Base-by-base conservation (phyloP, 345 rosid genomes). In the Heritiera fomes region DNA sequence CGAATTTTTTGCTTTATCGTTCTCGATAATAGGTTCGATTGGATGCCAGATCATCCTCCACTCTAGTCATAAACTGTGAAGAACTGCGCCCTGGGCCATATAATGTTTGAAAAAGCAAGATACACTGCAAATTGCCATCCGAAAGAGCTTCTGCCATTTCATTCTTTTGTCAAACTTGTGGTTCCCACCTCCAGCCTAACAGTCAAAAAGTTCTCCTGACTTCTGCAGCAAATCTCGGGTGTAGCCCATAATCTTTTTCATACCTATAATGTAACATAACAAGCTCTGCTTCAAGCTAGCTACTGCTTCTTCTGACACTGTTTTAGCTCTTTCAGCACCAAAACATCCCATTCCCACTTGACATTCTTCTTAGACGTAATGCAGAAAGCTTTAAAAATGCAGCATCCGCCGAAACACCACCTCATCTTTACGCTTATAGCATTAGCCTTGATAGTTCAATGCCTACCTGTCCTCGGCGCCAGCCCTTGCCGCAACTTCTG, bases 401-500 rank as follows among this genome's bases (percentile, higher is more conserved):
- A 41, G 50, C 46, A 38, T 50, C 52, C 28, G 4, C 8, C 15
- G 32, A 38, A 71, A n/a, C 69, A 77, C 81, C 32, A 18, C 52
- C 80, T 82, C 58, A 32, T 13, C n/a, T 7, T 14, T 17, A 14
- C 59, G 20, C 50, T 76, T 49, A 0, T 30, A 11, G 43, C 60
- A 6, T 8, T 59, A 46, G 18, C 50, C 53, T 68, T 70, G 15
- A 38, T 74, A 20, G 41, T 75, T 53, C 76, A 73, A 3, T 49
- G 75, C 15, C 72, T 17, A 43, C 80, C 40, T 6, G 34, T 66
- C 4, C 60, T 23, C 3, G 6, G 59, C 1, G 52, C 73, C 73
- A 66, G 85, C 46, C 75, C 79, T 7, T 95, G 99, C 87, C 87
- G 92, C 43, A 75, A 83, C 65, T 66, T 81, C 53, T 95, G 99